A percentile compares a stretch with the other conserved stretches of the same genome.
phyloP scores from a whole-genome alignment of 176 grass and related monocot genomes.

The Oryza meridionalis region DNA sequence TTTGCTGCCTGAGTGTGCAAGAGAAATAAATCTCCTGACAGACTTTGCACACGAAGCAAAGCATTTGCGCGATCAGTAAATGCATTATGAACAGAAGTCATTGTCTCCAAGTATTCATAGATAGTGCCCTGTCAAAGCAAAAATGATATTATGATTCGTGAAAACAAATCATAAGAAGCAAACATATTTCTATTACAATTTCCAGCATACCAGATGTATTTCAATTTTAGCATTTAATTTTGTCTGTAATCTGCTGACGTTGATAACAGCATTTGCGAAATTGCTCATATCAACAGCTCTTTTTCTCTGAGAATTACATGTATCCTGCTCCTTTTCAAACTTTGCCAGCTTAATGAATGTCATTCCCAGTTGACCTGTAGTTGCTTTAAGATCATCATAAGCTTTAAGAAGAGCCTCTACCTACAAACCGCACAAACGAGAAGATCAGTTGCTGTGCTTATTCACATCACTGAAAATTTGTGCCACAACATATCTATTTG shows the following conservation, averaged over 20 bases:
- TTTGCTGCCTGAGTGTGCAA: conserved; percentile 56
- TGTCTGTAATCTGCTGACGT: conserved; percentile 74
- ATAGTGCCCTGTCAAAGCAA: conserved; percentile 66
- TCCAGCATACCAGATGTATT: conserved; percentile 70
- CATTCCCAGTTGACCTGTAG: conserved; percentile 78
- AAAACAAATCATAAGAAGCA: conserved; percentile 21
- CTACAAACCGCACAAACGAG: conserved; percentile 47
- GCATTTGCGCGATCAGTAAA: conserved; percentile 77
- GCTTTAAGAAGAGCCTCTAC: conserved; percentile 67
- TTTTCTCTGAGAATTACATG: conserved; percentile 61
- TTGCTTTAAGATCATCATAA: conserved; percentile 75
- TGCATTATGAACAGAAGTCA: conserved; percentile 79
- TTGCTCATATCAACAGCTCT: conserved; percentile 67
- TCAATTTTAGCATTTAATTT: conserved; percentile 67
- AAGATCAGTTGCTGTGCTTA: conserved; percentile 20
- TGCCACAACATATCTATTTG: background rate
- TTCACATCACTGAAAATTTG: conserved; percentile 29
- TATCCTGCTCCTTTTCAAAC: conserved; percentile 71
- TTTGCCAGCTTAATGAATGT: conserved; percentile 83
- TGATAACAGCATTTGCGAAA: conserved; percentile 70
- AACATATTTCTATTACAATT: conserved; percentile 21
- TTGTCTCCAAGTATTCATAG: conserved; percentile 75
- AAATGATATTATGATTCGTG: conserved; percentile 40
- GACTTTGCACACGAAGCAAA: conserved; percentile 73
- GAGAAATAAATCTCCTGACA: conserved; percentile 65